Percentiles rank a stretch among this genome's conserved stretches.
These are phyloP conservation scores for Termitomyces sp. DNA, from an alignment of 768 basidiomycete species.

Conservation along the genomic window DNA sequence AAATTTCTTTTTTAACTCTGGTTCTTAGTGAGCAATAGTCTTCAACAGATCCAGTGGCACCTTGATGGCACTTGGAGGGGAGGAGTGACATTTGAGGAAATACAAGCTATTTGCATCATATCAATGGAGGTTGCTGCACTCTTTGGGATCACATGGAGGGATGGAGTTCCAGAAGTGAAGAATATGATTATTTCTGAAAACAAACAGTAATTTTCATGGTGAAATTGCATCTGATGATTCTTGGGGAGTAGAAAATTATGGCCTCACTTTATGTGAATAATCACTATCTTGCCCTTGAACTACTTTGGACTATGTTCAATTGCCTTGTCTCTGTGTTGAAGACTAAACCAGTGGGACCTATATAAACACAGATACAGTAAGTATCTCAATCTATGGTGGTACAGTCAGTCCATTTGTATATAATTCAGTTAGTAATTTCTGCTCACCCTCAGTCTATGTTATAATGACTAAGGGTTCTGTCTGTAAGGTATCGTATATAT, in stretches of 20 bases:
- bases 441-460: too few relatives aligned
- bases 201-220: not conserved
- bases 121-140: conserved; percentile 44
- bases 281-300: conserved; percentile 6
- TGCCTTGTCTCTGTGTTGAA: conserved; percentile 4
- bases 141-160: conserved; percentile 48
- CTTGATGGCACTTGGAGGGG: conserved; percentile 48
- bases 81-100: conserved; percentile 50
- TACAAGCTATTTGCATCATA: conserved; percentile 48
- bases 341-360: too few relatives aligned
- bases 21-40: conserved; percentile 43
- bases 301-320: conserved; percentile 8
- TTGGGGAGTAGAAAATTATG: not conserved
- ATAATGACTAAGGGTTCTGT: too few relatives aligned
- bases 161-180: conserved; percentile 44
- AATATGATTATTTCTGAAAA: conserved; percentile 2
- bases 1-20: not conserved
- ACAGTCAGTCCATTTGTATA: too few relatives aligned
- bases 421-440: too few relatives aligned
- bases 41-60: conserved; percentile 65
- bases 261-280: not conserved
- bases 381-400: too few relatives aligned
- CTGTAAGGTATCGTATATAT: too few relatives aligned
- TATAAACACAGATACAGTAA: too few relatives aligned
- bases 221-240: not conserved